Percentiles rank a stretch among this genome's conserved stretches.
These are phyloP conservation scores for Cordyceps farinosa DNA, from an alignment of 2,329 filamentous ascomycete species.

Conservation along the genomic window DNA sequence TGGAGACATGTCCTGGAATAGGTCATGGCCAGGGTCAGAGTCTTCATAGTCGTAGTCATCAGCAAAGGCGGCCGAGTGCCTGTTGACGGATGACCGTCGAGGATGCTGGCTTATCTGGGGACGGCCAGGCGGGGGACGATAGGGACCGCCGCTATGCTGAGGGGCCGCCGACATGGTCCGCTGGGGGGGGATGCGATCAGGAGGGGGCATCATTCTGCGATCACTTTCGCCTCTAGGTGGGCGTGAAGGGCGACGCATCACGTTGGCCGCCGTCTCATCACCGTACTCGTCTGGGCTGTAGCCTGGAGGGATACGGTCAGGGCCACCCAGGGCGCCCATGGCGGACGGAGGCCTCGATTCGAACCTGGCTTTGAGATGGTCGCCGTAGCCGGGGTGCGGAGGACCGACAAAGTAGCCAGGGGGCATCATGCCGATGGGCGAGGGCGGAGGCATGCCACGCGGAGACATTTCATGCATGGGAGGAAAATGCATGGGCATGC, in stretches of 20 bases:
- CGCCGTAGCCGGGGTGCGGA: conserved; percentile 27
- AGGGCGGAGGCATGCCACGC: conserved; percentile 22
- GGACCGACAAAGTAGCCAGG: conserved; percentile 31
- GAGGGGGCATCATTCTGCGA: conserved; percentile 48
- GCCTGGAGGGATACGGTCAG: conserved; percentile 25
- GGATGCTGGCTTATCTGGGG: conserved; percentile 25
- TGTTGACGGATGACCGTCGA: conserved; percentile 27
- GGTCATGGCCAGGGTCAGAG: conserved; percentile 31
- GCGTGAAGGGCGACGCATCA: conserved; percentile 42
- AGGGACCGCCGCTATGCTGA: conserved; percentile 27
- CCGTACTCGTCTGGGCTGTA: conserved; percentile 42
- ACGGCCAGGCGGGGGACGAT: conserved; percentile 28
- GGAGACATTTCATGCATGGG: conserved; percentile 11
- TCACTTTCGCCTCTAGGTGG: conserved; percentile 43
- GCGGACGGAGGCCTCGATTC: conserved; percentile 36
- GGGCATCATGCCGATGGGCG: conserved; percentile 15
- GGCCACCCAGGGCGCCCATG: conserved; percentile 36
- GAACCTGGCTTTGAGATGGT: conserved; percentile 34
- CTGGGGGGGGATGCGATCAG: conserved; percentile 31
- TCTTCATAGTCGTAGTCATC: conserved; percentile 39
- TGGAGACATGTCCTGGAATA: conserved; percentile 40
- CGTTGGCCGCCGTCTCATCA: conserved; percentile 34
- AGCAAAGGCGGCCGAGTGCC: conserved; percentile 33
- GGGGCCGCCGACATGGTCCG: conserved; percentile 35
- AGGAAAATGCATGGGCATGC: conserved; percentile 5